phyloP scores from a whole-genome alignment of 371 early-diverging fungal genomes.

The Mucor racemosus region DNA sequence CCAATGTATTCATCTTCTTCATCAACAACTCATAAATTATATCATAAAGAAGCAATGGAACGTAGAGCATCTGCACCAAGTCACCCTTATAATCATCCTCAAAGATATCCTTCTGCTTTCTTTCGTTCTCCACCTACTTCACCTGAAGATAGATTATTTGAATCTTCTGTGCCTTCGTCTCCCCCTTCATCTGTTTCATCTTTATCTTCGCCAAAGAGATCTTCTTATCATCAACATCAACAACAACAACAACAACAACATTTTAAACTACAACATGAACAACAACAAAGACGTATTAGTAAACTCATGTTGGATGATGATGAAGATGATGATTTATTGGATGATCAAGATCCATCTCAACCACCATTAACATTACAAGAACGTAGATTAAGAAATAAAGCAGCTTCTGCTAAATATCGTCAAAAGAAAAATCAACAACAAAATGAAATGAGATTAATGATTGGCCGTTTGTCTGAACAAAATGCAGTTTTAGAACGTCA shows the following conservation, averaged over 20 bases:
- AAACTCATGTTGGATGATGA: conserved; percentile 14
- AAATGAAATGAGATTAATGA: conserved; percentile 62
- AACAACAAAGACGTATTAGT: conserved; percentile 9
- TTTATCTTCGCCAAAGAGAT: conserved; percentile 8
- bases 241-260: conserved; percentile 10
- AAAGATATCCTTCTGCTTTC: conserved; percentile 13
- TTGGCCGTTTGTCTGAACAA: conserved; percentile 53
- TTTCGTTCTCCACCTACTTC: conserved; percentile 45
- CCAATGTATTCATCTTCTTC: conserved; percentile 28
- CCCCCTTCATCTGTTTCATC: conserved; percentile 29
- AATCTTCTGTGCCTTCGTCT: conserved; percentile 32
- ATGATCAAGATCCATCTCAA: conserved; percentile 6
- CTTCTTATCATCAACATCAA: neutral
- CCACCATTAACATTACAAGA: conserved; percentile 56
- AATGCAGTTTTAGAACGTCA: conserved; percentile 58
- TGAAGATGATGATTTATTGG: conserved; percentile 17
- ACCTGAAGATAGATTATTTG: conserved; percentile 33
- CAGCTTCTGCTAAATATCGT: conserved; percentile 69
- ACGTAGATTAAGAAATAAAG: conserved; percentile 64
- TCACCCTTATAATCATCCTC: conserved; percentile 23
- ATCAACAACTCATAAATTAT: conserved; percentile 15
- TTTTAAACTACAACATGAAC: conserved; percentile 4
- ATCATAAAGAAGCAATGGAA: conserved; percentile 24
- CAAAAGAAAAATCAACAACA: conserved; percentile 68
- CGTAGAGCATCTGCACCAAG: conserved; percentile 29